A percentile compares a stretch with the other conserved stretches of the same genome.
Conservation (phyloP, 2,329 filamentous ascomycete genomes). For the Colletotrichum phormii region DNA sequence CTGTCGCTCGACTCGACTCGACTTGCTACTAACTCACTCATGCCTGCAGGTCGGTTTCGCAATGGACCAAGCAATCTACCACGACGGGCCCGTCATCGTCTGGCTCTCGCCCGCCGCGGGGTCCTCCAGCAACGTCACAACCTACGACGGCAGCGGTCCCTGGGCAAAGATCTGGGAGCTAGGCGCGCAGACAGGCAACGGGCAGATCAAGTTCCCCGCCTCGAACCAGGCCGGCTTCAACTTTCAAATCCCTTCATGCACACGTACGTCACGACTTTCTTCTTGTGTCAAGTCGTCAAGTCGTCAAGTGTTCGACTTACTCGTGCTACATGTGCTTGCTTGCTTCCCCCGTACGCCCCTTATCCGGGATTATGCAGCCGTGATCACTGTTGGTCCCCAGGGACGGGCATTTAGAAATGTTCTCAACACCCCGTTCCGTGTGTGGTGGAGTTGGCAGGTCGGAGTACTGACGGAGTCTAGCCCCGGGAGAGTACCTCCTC, state of each 20-base stretch:
- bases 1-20: neutral
- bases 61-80: conserved; percentile 33
- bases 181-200: conserved; percentile 25
- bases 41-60: conserved; percentile 13
- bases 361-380: neutral
- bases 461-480: neutral
- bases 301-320: too few species aligned
- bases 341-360: neutral
- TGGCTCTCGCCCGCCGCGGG: conserved; percentile 29
- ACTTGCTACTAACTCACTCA: neutral
- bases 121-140: conserved; percentile 17
- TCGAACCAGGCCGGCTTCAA: conserved; percentile 25
- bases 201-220: conserved; percentile 35
- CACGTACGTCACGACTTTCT: conserved; percentile 17
- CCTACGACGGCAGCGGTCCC: conserved; percentile 28
- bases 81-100: conserved; percentile 30
- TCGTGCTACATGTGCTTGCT: neutral
- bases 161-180: conserved; percentile 35
- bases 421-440: too few species aligned
- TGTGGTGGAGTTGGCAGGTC: neutral
- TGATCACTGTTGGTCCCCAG: neutral
- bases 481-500: conserved; percentile 47
- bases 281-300: too few species aligned
- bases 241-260: conserved; percentile 34
- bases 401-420: too few species aligned